A percentile compares a stretch with the other conserved stretches of the same genome.
phyloP scores from a whole-genome alignment of 495 filamentous ascomycete genomes.

The Chlorociboria aeruginascens region DNA sequence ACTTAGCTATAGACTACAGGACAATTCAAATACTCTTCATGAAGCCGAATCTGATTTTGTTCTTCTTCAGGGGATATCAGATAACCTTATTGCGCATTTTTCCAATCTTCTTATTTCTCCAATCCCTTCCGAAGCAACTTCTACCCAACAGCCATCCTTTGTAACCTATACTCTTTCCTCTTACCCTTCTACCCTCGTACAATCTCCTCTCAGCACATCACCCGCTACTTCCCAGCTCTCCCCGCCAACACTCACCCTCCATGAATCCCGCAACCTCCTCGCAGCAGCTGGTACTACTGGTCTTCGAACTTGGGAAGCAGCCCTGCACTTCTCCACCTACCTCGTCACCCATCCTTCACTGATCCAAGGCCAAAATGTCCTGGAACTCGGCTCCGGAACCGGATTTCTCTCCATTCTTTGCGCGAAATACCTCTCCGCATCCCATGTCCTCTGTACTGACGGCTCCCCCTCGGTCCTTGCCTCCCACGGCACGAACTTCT shows the following conservation, averaged over 20 bases:
- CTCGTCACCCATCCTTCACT: constrained; percentile 33
- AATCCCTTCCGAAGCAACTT: constrained; percentile 43
- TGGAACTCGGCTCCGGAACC: constrained; percentile 87
- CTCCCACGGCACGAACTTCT: constrained; percentile 53
- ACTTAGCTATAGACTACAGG: not conserved
- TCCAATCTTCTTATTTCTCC: constrained; percentile 45
- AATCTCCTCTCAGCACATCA: not conserved
- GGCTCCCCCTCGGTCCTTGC: constrained; percentile 64
- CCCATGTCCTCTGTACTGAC: constrained; percentile 62
- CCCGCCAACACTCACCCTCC: constrained; percentile 34
- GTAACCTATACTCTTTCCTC: constrained; percentile 55
- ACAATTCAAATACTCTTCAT: constrained; percentile 7
- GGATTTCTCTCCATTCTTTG: constrained; percentile 77
- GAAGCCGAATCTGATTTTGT: constrained; percentile 15
- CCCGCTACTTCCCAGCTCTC: too few relatives aligned
- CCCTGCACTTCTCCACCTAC: constrained; percentile 71
- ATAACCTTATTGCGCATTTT: constrained; percentile 54
- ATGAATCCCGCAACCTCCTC: constrained; percentile 66
- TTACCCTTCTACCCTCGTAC: constrained; percentile 10
- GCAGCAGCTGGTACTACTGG: constrained; percentile 72
- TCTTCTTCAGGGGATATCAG: constrained; percentile 54
- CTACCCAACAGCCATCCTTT: constrained; percentile 63
- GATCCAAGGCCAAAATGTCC: constrained; percentile 45
- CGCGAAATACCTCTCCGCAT: constrained; percentile 56
- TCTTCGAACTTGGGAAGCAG: constrained; percentile 86